Conservation (phyloP, 2,329 filamentous ascomycete genomes). For the Aspergillus latus region DNA sequence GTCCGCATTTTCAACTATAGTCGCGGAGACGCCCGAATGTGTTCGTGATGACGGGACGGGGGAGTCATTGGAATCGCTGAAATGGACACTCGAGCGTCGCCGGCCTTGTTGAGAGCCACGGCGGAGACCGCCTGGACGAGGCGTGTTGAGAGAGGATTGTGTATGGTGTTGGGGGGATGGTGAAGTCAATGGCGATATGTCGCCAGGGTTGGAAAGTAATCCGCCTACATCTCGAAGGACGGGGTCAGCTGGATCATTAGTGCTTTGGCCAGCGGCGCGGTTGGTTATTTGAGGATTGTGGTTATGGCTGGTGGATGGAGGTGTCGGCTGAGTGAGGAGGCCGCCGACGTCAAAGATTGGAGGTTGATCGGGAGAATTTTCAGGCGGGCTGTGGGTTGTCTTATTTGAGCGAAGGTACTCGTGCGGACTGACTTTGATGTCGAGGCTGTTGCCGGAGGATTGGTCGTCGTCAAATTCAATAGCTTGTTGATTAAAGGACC, state of each 20-base stretch:
- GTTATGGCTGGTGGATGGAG: conserved; percentile 12
- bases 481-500: conserved; percentile 32
- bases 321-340: conserved; percentile 55
- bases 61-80: conserved; percentile 15
- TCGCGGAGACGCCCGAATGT: conserved; percentile 19
- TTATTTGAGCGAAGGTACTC: conserved; percentile 36
- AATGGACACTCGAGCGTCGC: conserved; percentile 21
- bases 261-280: background rate
- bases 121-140: conserved; percentile 17
- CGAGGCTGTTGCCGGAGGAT: conserved; percentile 34
- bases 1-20: conserved; percentile 21
- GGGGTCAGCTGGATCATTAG: conserved; percentile 28
- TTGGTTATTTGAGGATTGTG: background rate
- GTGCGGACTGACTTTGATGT: conserved; percentile 34
- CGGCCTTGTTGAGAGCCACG: conserved; percentile 14
- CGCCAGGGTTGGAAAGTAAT: conserved; percentile 19
- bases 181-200: conserved; percentile 8
- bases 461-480: conserved; percentile 29
- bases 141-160: conserved; percentile 1
- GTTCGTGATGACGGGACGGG: conserved; percentile 24
- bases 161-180: background rate
- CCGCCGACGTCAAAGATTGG: conserved; percentile 87
- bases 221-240: conserved; percentile 39
- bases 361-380: conserved; percentile 56
- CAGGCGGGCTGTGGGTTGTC: conserved; percentile 33